Percentiles rank a stretch among this genome's conserved stretches.
Evolutionary conservation across 139 green algal species (phyloP).

Genomic region (Asterochloris erici): DNA sequence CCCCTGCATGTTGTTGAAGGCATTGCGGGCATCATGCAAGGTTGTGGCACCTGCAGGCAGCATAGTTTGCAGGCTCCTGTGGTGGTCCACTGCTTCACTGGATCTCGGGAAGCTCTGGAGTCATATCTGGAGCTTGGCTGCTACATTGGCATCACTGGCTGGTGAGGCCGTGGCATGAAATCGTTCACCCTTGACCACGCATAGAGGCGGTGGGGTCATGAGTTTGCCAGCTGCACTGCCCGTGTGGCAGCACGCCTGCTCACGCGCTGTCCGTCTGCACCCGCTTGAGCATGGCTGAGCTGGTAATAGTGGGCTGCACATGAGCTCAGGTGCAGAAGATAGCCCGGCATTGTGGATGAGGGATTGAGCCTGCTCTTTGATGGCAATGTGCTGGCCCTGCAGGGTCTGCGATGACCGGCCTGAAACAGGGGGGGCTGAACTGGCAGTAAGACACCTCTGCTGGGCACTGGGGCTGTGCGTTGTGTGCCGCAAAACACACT

Average conservation of each 20-base stretch:
- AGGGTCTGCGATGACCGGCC: slow-evolving; percentile 68
- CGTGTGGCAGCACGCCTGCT: too few relatives aligned
- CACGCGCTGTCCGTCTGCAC: too few relatives aligned
- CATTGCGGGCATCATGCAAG: background rate
- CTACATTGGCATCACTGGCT: slow-evolving; percentile 76
- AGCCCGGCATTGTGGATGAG: too few relatives aligned
- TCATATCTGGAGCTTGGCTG: slow-evolving; percentile 48
- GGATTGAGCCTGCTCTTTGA: too few relatives aligned
- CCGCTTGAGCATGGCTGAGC: too few relatives aligned
- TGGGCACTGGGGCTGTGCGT: background rate
- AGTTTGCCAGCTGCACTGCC: too few relatives aligned
- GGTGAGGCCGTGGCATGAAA: slow-evolving; percentile 19
- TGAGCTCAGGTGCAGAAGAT: too few relatives aligned
- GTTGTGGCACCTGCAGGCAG: slow-evolving; percentile 23
- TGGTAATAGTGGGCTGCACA: too few relatives aligned
- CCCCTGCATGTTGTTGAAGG: background rate
- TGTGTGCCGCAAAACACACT: background rate
- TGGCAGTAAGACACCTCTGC: slow-evolving; percentile 33
- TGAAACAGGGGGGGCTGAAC: slow-evolving; percentile 54
- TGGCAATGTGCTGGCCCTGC: background rate
- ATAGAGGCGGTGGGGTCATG: too few relatives aligned
- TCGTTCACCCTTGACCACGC: too few relatives aligned
- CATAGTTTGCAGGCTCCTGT: slow-evolving; percentile 37
- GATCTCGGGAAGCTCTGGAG: slow-evolving; percentile 48
- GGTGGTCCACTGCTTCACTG: slow-evolving; percentile 80